These are phyloP conservation scores for Candida khao-thaluensis DNA, from an alignment of 805 yeast species.

Conservation along the genomic window DNA sequence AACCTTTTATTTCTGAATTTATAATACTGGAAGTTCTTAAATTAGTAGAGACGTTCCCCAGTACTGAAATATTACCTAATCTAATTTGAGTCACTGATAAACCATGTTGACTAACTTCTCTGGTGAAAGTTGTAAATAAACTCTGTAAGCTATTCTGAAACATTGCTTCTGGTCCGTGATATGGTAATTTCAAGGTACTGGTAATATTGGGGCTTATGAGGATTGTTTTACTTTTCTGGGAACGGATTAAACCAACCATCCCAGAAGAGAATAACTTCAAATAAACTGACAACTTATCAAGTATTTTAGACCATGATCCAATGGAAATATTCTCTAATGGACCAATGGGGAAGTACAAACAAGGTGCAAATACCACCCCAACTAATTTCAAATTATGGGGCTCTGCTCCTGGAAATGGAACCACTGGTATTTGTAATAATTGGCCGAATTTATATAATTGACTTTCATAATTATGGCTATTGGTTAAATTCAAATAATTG, in stretches of 20 bases:
- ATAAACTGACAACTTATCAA: constrained; percentile 48
- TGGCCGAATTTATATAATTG: constrained; percentile 51
- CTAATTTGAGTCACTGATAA: constrained; percentile 39
- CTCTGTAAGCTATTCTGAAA: constrained; percentile 45
- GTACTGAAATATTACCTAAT: constrained; percentile 39
- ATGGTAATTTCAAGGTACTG: constrained; percentile 54
- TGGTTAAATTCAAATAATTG: constrained; percentile 59
- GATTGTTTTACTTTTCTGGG: constrained; percentile 49
- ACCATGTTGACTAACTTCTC: constrained; percentile 37
- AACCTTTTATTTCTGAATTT: constrained; percentile 36
- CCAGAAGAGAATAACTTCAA: constrained; percentile 55
- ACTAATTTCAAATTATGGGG: constrained; percentile 56
- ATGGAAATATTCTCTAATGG: constrained; percentile 58
- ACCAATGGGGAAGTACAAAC: constrained; percentile 63
- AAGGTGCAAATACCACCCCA: constrained; percentile 73
- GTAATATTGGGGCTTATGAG: constrained; percentile 56
- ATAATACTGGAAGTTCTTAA: constrained; percentile 25
- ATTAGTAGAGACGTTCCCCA: constrained; percentile 20
- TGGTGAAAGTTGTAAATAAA: constrained; percentile 32
- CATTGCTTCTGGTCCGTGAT: constrained; percentile 62
- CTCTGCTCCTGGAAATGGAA: constrained; percentile 57
- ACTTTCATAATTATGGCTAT: constrained; percentile 41
- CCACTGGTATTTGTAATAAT: constrained; percentile 51
- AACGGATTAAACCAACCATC: constrained; percentile 51
- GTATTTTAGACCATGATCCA: constrained; percentile 51